Percentiles rank a stretch among this genome's conserved stretches.
Evolutionary conservation across 2,329 filamentous ascomycete species (phyloP).

Genomic region (Arthrobotrys megalospora): DNA sequence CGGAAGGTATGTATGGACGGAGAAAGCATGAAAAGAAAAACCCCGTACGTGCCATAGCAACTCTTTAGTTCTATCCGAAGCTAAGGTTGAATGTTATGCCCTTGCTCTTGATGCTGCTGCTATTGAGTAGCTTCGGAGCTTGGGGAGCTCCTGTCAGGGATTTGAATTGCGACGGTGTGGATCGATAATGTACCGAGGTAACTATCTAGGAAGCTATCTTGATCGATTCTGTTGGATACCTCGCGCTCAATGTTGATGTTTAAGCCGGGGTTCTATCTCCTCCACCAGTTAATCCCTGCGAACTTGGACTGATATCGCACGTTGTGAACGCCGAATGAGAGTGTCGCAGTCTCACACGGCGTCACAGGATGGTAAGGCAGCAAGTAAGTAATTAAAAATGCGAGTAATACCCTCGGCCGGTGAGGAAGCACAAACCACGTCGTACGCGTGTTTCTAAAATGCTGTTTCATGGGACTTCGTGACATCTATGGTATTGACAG

Average conservation of each 20-base stretch:
- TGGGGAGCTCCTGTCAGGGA: background rate
- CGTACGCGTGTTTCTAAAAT: too few species aligned
- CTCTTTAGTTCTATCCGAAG: too few species aligned
- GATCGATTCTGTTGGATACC: slow-evolving; percentile 1
- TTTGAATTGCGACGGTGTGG: slow-evolving; percentile 3
- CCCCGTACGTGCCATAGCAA: too few species aligned
- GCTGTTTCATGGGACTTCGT: too few species aligned
- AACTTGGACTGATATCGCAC: background rate
- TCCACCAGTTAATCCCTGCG: background rate
- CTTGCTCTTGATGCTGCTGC: background rate
- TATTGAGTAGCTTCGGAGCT: background rate
- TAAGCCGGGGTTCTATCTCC: background rate
- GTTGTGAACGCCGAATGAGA: slow-evolving; percentile 9
- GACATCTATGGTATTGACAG: too few species aligned
- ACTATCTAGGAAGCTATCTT: background rate
- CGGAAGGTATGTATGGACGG: background rate
- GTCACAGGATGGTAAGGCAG: background rate
- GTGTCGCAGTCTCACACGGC: background rate
- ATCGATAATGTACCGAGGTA: background rate
- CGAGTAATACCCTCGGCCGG: background rate
- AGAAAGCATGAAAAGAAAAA: too few species aligned
- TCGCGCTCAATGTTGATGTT: background rate
- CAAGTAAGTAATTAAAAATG: background rate
- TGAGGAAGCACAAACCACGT: too few species aligned
- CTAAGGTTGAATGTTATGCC: background rate